Evolutionary conservation across 2,329 filamentous ascomycete species (phyloP).

Genomic region (Plectosphaerella cucumerina): DNA sequence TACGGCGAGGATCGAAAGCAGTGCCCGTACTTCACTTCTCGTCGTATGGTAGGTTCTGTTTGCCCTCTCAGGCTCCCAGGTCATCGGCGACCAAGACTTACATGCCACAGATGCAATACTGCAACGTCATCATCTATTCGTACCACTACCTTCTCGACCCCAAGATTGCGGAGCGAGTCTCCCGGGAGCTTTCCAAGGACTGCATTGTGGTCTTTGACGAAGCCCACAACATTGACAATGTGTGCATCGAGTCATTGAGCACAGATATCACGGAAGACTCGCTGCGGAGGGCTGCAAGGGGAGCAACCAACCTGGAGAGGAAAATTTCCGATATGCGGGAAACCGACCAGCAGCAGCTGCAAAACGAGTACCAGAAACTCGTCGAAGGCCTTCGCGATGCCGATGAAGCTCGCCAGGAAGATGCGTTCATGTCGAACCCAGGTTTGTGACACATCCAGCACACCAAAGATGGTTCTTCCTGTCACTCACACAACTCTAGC

Average conservation of each 20-base stretch:
- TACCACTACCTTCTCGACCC: conserved; percentile 98
- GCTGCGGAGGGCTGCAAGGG: conserved; percentile 81
- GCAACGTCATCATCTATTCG: conserved; percentile 99
- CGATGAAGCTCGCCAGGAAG: conserved; percentile 86
- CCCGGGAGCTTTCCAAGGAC: conserved; percentile 93
- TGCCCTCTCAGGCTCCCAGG: not conserved
- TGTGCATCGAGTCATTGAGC: conserved; percentile 95
- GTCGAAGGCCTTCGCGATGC: conserved; percentile 87
- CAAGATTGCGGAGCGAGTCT: conserved; percentile 94
- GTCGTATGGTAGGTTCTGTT: conserved; percentile 69
- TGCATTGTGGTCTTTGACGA: conserved; percentile 99
- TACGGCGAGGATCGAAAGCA: conserved; percentile 97
- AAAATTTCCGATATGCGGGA: conserved; percentile 93
- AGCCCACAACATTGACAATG: conserved; percentile 98
- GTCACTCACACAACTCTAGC: conserved; percentile 37
- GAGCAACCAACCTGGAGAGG: conserved; percentile 83
- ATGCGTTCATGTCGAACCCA: conserved; percentile 96
- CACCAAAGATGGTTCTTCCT: too few species aligned
- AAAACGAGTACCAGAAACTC: conserved; percentile 92
- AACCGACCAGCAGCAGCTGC: conserved; percentile 90
- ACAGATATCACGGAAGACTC: conserved; percentile 97
- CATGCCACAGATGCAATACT: conserved; percentile 78
- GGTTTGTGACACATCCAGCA: conserved; percentile 26
- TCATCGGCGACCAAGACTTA: conserved; percentile 1
- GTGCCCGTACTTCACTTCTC: conserved; percentile 93